These are phyloP conservation scores for Sideroxylon spinosum DNA, from an alignment of 179 eudicot species.

Conservation along the genomic window DNA sequence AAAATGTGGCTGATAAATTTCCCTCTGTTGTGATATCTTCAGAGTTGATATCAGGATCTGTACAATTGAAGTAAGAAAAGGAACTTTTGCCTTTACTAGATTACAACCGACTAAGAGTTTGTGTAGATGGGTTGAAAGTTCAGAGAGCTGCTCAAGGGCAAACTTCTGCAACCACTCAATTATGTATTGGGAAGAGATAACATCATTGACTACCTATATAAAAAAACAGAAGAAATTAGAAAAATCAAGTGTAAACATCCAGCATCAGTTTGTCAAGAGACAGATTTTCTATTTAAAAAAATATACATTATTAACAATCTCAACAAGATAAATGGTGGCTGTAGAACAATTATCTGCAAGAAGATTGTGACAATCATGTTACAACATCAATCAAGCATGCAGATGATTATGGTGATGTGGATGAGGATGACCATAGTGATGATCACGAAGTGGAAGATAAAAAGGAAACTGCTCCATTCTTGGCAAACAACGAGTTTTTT, in stretches of 20 bases:
- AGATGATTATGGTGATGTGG: neutral
- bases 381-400: neutral
- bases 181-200: constrained; percentile 36
- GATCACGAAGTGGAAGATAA: neutral
- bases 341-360: neutral
- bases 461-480: neutral
- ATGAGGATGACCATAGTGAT: neutral
- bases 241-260: neutral
- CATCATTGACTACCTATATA: constrained; percentile 48
- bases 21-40: constrained; percentile 61
- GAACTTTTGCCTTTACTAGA: constrained; percentile 26
- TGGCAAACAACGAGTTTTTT: neutral
- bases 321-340: neutral
- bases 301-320: neutral
- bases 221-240: neutral
- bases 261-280: constrained; percentile 9
- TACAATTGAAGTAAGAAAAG: constrained; percentile 33
- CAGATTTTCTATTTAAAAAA: neutral
- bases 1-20: constrained; percentile 59
- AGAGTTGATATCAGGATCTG: constrained; percentile 42
- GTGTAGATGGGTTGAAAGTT: constrained; percentile 57
- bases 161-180: constrained; percentile 63
- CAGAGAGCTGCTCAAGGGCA: constrained; percentile 80
- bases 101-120: constrained; percentile 47
- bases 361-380: neutral